Conservation (phyloP, 768 basidiomycete genomes). For the Leccinum incarnatum region DNA sequence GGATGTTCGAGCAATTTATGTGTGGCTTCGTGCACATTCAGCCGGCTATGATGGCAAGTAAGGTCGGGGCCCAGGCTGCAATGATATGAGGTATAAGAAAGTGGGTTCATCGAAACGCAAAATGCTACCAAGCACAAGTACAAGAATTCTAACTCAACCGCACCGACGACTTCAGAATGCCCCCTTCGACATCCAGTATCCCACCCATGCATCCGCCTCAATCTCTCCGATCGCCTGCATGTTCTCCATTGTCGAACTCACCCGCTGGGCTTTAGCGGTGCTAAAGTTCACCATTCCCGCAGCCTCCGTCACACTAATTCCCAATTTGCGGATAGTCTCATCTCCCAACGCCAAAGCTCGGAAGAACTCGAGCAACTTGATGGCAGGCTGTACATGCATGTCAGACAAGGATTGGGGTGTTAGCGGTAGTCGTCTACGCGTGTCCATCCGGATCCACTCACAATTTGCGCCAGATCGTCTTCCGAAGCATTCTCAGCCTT, state of each 20-base stretch:
- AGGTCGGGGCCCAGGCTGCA: no score
- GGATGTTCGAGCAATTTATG: no score
- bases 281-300: conserved; percentile 22
- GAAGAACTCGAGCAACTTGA: conserved; percentile 37
- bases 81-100: no score
- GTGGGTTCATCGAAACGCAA: no score
- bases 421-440: neutral
- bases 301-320: conserved; percentile 6
- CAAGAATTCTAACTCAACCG: neutral
- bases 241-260: conserved; percentile 23
- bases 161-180: conserved; percentile 4
- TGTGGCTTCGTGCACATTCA: no score
- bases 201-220: conserved; percentile 26
- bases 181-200: conserved; percentile 25
- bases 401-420: neutral
- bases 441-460: conserved; percentile 16
- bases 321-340: neutral
- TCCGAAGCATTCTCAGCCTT: conserved; percentile 17
- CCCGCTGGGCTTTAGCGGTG: conserved; percentile 9
- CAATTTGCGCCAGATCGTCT: conserved; percentile 31
- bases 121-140: neutral
- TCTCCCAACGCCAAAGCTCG: conserved; percentile 23
- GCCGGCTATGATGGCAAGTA: no score
- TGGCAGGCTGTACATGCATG: conserved; percentile 27
- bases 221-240: conserved; percentile 25